Evolutionary conservation across 225 moss, liverwort and hornwort genomes (phyloP).

Genomic region (Sphagnum contortum): DNA sequence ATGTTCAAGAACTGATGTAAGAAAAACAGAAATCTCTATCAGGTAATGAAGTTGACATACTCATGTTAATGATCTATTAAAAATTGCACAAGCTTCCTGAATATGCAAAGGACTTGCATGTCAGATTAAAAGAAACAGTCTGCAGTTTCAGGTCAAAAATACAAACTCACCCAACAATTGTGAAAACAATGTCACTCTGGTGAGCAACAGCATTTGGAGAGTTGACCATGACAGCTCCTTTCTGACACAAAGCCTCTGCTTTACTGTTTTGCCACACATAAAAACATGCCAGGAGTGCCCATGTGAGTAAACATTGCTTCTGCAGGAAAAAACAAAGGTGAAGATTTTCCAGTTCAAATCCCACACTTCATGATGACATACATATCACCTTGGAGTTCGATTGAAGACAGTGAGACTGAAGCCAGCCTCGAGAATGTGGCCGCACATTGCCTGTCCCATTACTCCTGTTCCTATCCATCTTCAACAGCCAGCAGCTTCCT

Average conservation of each 20-base stretch:
- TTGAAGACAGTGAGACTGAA: slow-evolving; percentile 75
- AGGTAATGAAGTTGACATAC: too few species aligned
- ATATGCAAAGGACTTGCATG: neutral
- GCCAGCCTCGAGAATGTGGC: slow-evolving; percentile 84
- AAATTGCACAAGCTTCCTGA: neutral
- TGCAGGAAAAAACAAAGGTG: neutral
- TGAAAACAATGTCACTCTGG: slow-evolving; percentile 82
- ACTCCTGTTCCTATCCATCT: slow-evolving; percentile 99
- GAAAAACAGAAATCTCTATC: too few species aligned
- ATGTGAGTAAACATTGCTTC: neutral
- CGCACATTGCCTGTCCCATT: slow-evolving; percentile 96
- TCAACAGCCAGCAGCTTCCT: too few species aligned
- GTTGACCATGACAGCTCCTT: slow-evolving; percentile 64
- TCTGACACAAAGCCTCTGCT: slow-evolving; percentile 56
- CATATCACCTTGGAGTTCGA: slow-evolving; percentile 68
- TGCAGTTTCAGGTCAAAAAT: neutral
- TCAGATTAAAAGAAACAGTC: neutral
- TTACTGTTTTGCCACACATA: slow-evolving; percentile 40
- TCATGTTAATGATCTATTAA: too few species aligned
- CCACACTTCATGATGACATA: neutral
- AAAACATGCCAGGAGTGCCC: neutral
- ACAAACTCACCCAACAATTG: slow-evolving; percentile 73
- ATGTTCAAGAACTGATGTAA: too few species aligned
- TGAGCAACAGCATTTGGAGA: slow-evolving; percentile 69
- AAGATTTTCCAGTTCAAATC: too few species aligned